A percentile compares a stretch with the other conserved stretches of the same genome.
Conservation (phyloP, 163 green algal genomes). For the Volvox carteri region DNA sequence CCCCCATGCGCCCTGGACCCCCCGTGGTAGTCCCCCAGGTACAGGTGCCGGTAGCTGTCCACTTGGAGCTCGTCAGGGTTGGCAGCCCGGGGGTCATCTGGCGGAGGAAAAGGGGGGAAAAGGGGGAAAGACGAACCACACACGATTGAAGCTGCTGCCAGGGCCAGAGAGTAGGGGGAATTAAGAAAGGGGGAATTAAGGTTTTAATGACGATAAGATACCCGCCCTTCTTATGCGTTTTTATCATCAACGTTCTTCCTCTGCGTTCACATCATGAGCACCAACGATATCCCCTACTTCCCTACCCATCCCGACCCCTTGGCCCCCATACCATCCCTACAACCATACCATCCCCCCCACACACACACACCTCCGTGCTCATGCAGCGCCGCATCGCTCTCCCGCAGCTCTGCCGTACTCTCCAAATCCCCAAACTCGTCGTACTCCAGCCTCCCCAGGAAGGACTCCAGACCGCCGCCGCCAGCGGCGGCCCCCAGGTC, state of each 20-base stretch:
- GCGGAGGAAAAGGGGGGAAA: too few relatives aligned
- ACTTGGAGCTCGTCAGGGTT: constrained; percentile 1
- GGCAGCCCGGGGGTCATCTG: constrained; percentile 23
- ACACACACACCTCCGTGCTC: constrained; percentile 13
- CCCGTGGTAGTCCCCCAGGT: constrained; percentile 41
- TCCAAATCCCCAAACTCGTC: constrained; percentile 57
- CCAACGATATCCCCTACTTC: too few relatives aligned
- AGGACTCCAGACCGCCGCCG: background rate
- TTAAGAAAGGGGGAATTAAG: too few relatives aligned
- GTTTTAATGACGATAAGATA: too few relatives aligned
- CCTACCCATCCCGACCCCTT: too few relatives aligned
- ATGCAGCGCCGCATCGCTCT: background rate
- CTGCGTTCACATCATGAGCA: too few relatives aligned
- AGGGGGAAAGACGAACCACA: too few relatives aligned
- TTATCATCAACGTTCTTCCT: too few relatives aligned
- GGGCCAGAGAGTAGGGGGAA: too few relatives aligned
- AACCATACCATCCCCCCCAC: background rate
- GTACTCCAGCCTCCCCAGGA: constrained; percentile 38
- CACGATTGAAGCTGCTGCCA: too few relatives aligned
- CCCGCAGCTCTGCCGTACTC: background rate
- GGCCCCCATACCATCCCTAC: background rate
- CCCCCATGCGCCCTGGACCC: background rate
- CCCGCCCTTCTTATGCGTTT: too few relatives aligned
- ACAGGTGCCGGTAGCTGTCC: constrained; percentile 48
- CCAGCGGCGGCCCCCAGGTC: background rate